Evolutionary conservation across 202 grass and related monocot species (phyloP).

Genomic region (Eragrostis tef): DNA sequence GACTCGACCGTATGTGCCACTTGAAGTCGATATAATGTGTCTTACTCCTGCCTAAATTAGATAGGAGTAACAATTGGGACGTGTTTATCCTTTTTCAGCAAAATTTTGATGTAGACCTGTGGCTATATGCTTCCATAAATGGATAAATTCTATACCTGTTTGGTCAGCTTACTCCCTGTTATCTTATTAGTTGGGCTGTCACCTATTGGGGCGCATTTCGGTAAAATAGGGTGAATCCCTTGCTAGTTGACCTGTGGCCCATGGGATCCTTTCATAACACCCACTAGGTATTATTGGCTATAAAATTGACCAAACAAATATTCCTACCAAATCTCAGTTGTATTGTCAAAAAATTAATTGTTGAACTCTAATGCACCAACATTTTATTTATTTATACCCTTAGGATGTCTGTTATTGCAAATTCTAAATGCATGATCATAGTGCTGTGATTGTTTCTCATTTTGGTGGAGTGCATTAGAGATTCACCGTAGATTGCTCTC

Average conservation of each 20-base stretch:
- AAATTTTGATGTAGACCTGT: not conserved
- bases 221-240: not conserved
- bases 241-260: not conserved
- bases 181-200: not conserved
- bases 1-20: no score
- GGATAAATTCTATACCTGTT: not conserved
- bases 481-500: no score
- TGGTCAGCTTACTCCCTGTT: not conserved
- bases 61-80: not conserved
- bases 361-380: not conserved
- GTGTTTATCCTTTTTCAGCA: not conserved
- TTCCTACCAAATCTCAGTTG: not conserved
- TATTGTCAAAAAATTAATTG: not conserved
- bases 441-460: not conserved
- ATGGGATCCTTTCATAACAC: not conserved
- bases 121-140: no score
- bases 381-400: not conserved
- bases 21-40: not conserved
- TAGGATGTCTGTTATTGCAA: not conserved
- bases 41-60: not conserved
- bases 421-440: constrained; percentile 36
- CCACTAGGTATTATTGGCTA: no score
- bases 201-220: not conserved
- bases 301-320: not conserved
- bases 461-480: not conserved